phyloP scores from a whole-genome alignment of 306 rosid species.

The Vigna reflexopilosa region DNA sequence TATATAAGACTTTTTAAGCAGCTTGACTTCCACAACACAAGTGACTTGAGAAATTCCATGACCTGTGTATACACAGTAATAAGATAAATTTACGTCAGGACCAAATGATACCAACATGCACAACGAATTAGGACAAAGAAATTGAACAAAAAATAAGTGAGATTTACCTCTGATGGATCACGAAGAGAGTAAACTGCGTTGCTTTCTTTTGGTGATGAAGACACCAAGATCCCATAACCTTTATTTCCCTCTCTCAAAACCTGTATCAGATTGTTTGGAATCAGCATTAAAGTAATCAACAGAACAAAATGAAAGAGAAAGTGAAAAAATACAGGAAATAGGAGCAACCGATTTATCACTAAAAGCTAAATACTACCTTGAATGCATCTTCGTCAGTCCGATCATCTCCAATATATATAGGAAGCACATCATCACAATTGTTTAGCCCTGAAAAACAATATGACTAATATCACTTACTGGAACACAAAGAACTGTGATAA shows the following conservation, averaged over 20 bases:
- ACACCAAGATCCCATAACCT: constrained; percentile 90
- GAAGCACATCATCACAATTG: constrained; percentile 84
- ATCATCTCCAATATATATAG: constrained; percentile 94
- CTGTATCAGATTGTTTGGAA: constrained; percentile 50
- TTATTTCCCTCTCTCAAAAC: constrained; percentile 73
- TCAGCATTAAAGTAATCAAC: constrained; percentile 23
- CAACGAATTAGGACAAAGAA: not conserved
- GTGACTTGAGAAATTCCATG: constrained; percentile 86
- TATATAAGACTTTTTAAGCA: constrained; percentile 57
- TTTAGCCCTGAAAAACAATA: constrained; percentile 61
- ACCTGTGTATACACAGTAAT: constrained; percentile 59
- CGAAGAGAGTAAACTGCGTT: constrained; percentile 81
- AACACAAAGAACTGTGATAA: constrained; percentile 26
- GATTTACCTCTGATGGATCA: constrained; percentile 88
- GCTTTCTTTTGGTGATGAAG: constrained; percentile 85
- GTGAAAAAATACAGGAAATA: not conserved
- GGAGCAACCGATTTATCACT: not conserved
- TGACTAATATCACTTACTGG: constrained; percentile 45
- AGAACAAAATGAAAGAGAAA: constrained; percentile 1
- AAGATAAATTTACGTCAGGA: not conserved
- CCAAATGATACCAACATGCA: not conserved
- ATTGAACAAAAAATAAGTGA: not conserved
- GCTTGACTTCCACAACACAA: constrained; percentile 77
- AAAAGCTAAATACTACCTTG: constrained; percentile 57
- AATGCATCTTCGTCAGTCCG: constrained; percentile 97